These are phyloP conservation scores for Monosporascus sp. DNA, from an alignment of 2,329 filamentous ascomycete genomes.

Conservation along the genomic window DNA sequence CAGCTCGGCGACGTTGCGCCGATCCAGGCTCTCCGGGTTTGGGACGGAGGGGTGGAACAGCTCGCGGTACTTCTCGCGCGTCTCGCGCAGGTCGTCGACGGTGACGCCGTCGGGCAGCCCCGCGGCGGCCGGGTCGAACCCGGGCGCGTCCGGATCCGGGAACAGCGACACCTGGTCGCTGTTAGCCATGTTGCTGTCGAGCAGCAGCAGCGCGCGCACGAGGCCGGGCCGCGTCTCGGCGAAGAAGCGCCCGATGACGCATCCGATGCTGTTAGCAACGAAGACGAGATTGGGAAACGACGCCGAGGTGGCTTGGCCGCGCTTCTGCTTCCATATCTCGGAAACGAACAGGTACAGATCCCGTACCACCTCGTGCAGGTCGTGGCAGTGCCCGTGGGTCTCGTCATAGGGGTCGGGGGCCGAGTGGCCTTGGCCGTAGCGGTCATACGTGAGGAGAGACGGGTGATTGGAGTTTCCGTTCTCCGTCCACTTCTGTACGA, in stretches of 20 bases:
- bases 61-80: constrained; percentile 28
- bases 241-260: constrained; percentile 46
- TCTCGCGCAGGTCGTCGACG: constrained; percentile 25
- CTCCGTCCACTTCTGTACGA: constrained; percentile 5
- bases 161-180: constrained; percentile 49
- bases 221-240: constrained; percentile 38
- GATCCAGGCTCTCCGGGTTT: constrained; percentile 44
- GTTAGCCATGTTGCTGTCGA: constrained; percentile 55
- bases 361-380: constrained; percentile 34
- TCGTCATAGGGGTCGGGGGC: constrained; percentile 42
- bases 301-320: neutral
- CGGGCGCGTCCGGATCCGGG: constrained; percentile 45
- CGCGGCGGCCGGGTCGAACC: constrained; percentile 31
- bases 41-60: constrained; percentile 44
- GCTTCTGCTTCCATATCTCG: constrained; percentile 29
- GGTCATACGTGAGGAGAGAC: constrained; percentile 48
- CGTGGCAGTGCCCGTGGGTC: constrained; percentile 39
- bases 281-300: constrained; percentile 34
- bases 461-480: neutral
- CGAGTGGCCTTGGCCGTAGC: constrained; percentile 48
- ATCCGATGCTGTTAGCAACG: constrained; percentile 48
- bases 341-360: constrained; percentile 39
- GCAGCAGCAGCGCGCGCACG: constrained; percentile 41
- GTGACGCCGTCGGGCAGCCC: constrained; percentile 35
- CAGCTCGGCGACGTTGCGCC: constrained; percentile 36